Evolutionary conservation across 768 basidiomycete species (phyloP).

Genomic region (Boletus reticulatus): DNA sequence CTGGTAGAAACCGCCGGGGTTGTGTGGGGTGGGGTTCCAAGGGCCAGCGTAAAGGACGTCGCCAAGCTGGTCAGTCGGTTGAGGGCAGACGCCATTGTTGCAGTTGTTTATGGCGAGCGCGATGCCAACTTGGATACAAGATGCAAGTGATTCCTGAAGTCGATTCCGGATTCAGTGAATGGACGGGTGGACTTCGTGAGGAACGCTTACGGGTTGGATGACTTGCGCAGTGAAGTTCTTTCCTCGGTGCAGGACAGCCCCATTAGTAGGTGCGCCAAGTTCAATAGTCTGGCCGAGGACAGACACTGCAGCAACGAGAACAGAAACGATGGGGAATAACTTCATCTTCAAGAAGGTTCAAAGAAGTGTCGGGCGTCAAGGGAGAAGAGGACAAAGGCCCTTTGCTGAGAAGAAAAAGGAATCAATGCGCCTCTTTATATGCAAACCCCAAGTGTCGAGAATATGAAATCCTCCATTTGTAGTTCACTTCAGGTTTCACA

Average conservation of each 20-base stretch:
- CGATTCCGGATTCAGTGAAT: no score
- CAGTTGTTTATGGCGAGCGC: conserved; percentile 26
- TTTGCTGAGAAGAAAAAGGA: no score
- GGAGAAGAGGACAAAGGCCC: no score
- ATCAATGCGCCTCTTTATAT: no score
- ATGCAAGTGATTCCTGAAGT: conserved; percentile 16
- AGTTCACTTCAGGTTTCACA: no score
- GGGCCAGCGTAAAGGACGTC: conserved; percentile 29
- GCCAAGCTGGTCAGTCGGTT: conserved; percentile 21
- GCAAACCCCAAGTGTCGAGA: no score
- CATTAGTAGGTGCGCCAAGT: conserved; percentile 21
- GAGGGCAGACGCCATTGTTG: conserved; percentile 22
- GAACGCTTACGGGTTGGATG: conserved; percentile 20
- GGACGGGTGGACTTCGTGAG: no score
- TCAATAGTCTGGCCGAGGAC: conserved; percentile 29
- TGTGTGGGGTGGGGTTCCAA: conserved; percentile 21
- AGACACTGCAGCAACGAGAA: not conserved
- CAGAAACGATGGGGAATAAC: not conserved
- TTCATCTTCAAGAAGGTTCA: conserved; percentile 12
- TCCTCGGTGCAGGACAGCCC: conserved; percentile 16
- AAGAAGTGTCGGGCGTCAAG: no score
- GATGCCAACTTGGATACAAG: conserved; percentile 30
- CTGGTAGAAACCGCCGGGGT: conserved; percentile 25
- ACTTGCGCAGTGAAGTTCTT: conserved; percentile 19
- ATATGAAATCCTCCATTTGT: no score